A percentile compares a stretch with the other conserved stretches of the same genome.
Conservation (phyloP, 2,329 filamentous ascomycete genomes). For the Ascochyta fabae region DNA sequence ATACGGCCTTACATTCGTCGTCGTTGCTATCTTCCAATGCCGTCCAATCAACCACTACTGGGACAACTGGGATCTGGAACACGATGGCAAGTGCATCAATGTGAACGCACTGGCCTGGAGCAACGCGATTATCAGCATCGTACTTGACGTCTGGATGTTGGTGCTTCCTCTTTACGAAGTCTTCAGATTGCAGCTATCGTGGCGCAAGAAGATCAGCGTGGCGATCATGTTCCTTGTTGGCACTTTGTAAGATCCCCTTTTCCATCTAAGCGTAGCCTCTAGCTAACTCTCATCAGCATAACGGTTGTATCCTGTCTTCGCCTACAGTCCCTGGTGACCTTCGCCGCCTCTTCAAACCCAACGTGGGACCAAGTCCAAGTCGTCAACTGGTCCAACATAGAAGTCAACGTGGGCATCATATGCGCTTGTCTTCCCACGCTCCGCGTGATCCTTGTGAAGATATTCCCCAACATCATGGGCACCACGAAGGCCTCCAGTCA, state of each 20-base stretch:
- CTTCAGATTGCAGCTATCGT: slow-evolving; percentile 37
- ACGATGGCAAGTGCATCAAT: slow-evolving; percentile 43
- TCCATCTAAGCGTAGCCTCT: slow-evolving; percentile 35
- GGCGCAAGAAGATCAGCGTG: slow-evolving; percentile 48
- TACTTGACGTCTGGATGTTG: slow-evolving; percentile 42
- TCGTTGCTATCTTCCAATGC: slow-evolving; percentile 41
- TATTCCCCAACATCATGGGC: slow-evolving; percentile 48
- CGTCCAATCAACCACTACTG: slow-evolving; percentile 43
- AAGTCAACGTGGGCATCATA: slow-evolving; percentile 54
- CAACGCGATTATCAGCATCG: slow-evolving; percentile 44
- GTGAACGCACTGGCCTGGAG: slow-evolving; percentile 43
- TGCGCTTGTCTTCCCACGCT: slow-evolving; percentile 55
- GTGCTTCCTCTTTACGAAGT: slow-evolving; percentile 45
- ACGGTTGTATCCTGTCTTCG: slow-evolving; percentile 55
- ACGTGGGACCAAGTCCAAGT: slow-evolving; percentile 52
- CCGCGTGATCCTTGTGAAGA: slow-evolving; percentile 47
- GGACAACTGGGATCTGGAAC: slow-evolving; percentile 38
- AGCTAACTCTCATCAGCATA: slow-evolving; percentile 35
- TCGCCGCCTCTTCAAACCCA: slow-evolving; percentile 51
- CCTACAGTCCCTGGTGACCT: slow-evolving; percentile 52
- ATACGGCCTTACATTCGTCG: slow-evolving; percentile 29
- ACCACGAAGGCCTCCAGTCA: slow-evolving; percentile 31
- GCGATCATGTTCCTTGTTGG: slow-evolving; percentile 49
- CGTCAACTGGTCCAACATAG: slow-evolving; percentile 52
- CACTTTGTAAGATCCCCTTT: slow-evolving; percentile 46